Evolutionary conservation across 306 rosid species (phyloP), one percentile per base, ranked within the genome.

Genomic region (Casuarina equisetifolia): DNA sequence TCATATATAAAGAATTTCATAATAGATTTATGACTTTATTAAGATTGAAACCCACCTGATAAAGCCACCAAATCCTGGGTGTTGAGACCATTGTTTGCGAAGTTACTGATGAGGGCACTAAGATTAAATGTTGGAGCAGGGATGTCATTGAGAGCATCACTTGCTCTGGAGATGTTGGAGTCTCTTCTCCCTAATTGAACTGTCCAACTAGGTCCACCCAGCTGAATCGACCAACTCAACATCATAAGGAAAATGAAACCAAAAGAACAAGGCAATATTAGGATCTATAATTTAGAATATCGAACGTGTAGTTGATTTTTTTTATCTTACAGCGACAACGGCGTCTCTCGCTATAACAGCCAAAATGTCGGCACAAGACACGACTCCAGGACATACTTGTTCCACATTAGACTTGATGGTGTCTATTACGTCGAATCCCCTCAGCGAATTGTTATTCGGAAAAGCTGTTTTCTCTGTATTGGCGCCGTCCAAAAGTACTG

Each of bases 351-450:
- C 93, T 67, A 89, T 89, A 50, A 85, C 19, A 0, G 91, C 53
- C 9, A 86, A 13, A 64, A 89, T 89, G 36, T 86, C 93, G 62
- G 90, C 85, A 70, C 93, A 89, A 45, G 90, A 89, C 40, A 87
- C 89, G 64, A 77, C 80, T 1, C 80, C 72, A 11, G 83, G 68
- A 57, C 92, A 89, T 51, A 32, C 25, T 0, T 0, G 5, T 67
- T 89, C 93, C 70, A 89, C 48, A 17, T 16, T 2, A 1, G 78
- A 48, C 79, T 89, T 89, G 1, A 85, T 83, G 11, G 6, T 2
- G 7, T 89, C 91, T 3, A 87, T 89, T 17, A 89, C 81, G 10
- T 85, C 93, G 58, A 70, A 86, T 0, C 91, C 91, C 53, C 91
- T 85, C 0, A 85, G 4, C 0, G 91, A 87, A 54, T 83, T 72